Evolutionary conservation across 495 filamentous ascomycete genomes (phyloP).

Genomic region (Ramalina intermedia): DNA sequence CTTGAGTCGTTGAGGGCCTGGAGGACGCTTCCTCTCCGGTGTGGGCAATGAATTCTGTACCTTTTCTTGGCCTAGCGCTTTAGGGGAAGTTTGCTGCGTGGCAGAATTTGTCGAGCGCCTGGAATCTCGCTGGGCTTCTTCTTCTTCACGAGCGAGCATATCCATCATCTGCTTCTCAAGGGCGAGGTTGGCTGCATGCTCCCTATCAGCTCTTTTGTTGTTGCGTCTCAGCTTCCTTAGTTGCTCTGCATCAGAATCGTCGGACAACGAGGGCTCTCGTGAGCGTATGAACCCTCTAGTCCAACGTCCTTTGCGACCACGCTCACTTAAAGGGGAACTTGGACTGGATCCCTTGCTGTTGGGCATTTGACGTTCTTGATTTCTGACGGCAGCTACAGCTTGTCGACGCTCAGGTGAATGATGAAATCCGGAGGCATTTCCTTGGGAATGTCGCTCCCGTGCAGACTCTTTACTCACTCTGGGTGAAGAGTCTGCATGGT

Average conservation of each 20-base stretch:
- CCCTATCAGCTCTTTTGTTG: constrained; percentile 8
- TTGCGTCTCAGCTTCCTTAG: constrained; percentile 1
- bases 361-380: background rate
- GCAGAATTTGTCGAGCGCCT: no score
- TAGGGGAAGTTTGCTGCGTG: no score
- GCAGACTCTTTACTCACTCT: constrained; percentile 7
- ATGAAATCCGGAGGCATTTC: background rate
- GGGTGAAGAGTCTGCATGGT: background rate
- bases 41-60: background rate
- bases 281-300: constrained; percentile 11
- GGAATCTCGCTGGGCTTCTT: constrained; percentile 18
- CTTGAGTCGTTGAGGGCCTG: constrained; percentile 6
- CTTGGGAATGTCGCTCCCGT: background rate
- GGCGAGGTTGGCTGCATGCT: constrained; percentile 33
- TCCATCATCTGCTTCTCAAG: constrained; percentile 55
- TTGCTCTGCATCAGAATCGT: constrained; percentile 6
- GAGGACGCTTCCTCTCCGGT: background rate
- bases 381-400: background rate
- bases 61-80: background rate
- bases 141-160: constrained; percentile 40
- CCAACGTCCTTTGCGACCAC: constrained; percentile 12
- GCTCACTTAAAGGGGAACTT: background rate
- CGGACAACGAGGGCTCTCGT: constrained; percentile 14
- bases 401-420: background rate
- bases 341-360: background rate